These are phyloP conservation scores for Rhizoctonia solani DNA, from an alignment of 1,284 basidiomycete genomes.

Conservation along the genomic window DNA sequence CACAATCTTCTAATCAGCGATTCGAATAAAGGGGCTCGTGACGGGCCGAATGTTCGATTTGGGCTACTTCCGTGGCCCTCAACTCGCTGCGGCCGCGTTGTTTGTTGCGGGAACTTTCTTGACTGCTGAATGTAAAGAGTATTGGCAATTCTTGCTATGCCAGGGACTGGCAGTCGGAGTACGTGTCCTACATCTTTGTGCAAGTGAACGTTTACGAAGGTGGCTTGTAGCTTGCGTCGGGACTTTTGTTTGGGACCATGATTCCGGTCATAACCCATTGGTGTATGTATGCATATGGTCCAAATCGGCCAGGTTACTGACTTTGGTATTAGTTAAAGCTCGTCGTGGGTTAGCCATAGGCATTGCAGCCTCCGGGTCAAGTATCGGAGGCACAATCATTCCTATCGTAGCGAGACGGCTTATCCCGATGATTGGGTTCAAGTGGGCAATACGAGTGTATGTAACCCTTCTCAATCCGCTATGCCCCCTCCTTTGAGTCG, in stretches of 20 bases:
- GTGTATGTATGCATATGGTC: slow-evolving; percentile 40
- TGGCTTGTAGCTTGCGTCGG: background rate
- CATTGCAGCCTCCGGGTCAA: slow-evolving; percentile 51
- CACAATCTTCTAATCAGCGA: slow-evolving; percentile 44
- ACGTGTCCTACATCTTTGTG: background rate
- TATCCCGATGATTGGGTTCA: slow-evolving; percentile 46
- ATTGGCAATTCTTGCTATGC: slow-evolving; percentile 63
- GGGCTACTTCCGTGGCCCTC: slow-evolving; percentile 57
- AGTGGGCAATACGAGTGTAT: slow-evolving; percentile 40
- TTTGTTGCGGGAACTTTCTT: slow-evolving; percentile 59
- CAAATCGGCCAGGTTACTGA: background rate
- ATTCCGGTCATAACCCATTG: slow-evolving; percentile 46
- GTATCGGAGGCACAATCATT: slow-evolving; percentile 52
- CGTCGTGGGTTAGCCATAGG: slow-evolving; percentile 48
- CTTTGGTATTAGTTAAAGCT: slow-evolving; percentile 6
- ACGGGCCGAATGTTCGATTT: slow-evolving; percentile 64
- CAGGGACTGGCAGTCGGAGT: slow-evolving; percentile 59
- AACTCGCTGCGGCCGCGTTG: slow-evolving; percentile 51
- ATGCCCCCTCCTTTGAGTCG: background rate
- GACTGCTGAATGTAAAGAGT: slow-evolving; percentile 57
- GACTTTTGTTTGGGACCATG: slow-evolving; percentile 44
- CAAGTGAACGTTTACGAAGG: background rate
- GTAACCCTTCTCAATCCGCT: slow-evolving; percentile 24
- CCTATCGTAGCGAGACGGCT: slow-evolving; percentile 52
- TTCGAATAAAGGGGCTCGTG: slow-evolving; percentile 45